Base-by-base conservation (phyloP, 495 filamentous ascomycete genomes). In the Xylaria castorea region DNA sequence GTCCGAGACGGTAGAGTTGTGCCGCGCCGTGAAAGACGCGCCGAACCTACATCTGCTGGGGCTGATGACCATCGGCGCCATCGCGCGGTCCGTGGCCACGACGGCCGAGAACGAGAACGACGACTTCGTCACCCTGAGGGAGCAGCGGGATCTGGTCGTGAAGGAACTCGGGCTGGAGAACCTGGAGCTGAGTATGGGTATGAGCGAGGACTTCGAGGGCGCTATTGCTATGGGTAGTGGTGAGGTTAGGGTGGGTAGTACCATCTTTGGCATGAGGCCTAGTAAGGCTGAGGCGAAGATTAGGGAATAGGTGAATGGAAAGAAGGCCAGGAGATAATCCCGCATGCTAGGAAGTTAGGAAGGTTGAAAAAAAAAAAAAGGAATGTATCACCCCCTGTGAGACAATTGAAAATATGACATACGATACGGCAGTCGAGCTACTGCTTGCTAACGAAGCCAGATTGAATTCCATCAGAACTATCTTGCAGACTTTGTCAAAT, bases 61-160 rank as follows among this genome's bases (percentile, higher is more conserved):
- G 0, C 78, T 99, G 6, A 99, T 99, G 96, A 99, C 96, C 1
- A 98, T 99, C 76, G 96, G 96, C 1, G 94, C 94, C 22, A 96
- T 99, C 77, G 95, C 93, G 63, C 82, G 95, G 69, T 94, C 91
- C 34, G 84, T 88, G 75, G 92, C 86, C 3, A 90, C 89, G 12
- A 91, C 89, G 30, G 75, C 87, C 8, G 95, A 93, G 72, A 89
- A 84, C 25, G 92, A 95, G 82, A 99, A 99, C 82, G 94, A 95
- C 80, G 96, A 99, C 83, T 98, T 98, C 78, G 74, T 89, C 12
- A 75, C 80, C 32, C 80, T 99, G 81, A 85, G 80, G 51, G 87
- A 92, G 80, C 90, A 91, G 74, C 83, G 94, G 73, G 93, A 97
- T 50, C 71, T 85, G 25, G 84, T 90, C 55, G 78, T 76, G 1